Conservation (phyloP, 306 rosid species). For the Parietaria judaica region DNA sequence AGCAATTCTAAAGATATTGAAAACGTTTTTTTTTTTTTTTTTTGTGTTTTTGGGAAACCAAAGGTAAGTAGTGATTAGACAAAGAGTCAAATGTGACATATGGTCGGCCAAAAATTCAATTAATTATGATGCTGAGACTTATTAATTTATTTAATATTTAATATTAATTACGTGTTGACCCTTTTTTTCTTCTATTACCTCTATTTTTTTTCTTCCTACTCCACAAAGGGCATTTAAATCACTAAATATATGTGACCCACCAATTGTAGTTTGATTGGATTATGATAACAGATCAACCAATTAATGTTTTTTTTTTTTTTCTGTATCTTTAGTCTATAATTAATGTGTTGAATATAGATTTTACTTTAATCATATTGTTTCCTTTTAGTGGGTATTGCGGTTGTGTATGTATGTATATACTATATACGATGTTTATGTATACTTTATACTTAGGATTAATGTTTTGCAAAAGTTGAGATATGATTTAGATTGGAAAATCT, state of each 20-base stretch:
- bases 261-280: conserved; percentile 34
- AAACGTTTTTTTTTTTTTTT: background rate
- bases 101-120: conserved; percentile 10
- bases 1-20: background rate
- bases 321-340: background rate
- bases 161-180: conserved; percentile 11
- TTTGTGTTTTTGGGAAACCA: background rate
- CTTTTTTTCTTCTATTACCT: conserved; percentile 11
- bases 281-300: conserved; percentile 18
- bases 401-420: background rate
- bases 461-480: background rate
- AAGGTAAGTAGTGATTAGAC: background rate
- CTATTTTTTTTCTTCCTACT: conserved; percentile 18
- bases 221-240: conserved; percentile 25
- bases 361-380: background rate
- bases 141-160: background rate
- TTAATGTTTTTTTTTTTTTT: background rate
- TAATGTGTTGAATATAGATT: background rate
- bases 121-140: conserved; percentile 5
- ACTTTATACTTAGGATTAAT: conserved; percentile 1
- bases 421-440: background rate
- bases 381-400: background rate
- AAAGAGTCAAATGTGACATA: conserved; percentile 17
- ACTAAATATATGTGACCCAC: background rate
- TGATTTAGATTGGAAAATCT: background rate